phyloP scores from a whole-genome alignment of 1,284 basidiomycete species.

The Tilletia indica region DNA sequence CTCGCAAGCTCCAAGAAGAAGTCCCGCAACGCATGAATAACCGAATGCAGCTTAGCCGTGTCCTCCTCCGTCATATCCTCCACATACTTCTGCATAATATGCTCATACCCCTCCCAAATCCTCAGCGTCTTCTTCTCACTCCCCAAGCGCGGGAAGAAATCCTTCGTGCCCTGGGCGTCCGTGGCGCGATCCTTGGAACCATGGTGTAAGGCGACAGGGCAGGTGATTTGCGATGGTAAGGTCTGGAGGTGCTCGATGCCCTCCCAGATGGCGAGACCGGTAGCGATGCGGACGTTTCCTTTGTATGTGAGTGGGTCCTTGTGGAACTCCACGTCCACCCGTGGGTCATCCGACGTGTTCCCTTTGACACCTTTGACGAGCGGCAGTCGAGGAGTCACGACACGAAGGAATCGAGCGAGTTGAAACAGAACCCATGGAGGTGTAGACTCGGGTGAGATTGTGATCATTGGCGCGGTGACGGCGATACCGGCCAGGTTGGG shows the following conservation, averaged over 20 bases:
- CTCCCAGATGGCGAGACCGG: slow-evolving; percentile 59
- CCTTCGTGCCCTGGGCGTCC: slow-evolving; percentile 56
- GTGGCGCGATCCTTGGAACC: slow-evolving; percentile 60
- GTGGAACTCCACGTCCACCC: slow-evolving; percentile 53
- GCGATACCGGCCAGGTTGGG: slow-evolving; percentile 54
- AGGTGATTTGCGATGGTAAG: slow-evolving; percentile 51
- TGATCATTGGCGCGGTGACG: slow-evolving; percentile 59
- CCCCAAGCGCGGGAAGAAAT: slow-evolving; percentile 57
- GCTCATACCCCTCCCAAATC: slow-evolving; percentile 61
- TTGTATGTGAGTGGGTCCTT: slow-evolving; percentile 59
- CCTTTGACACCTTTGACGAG: slow-evolving; percentile 59
- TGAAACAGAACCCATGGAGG: slow-evolving; percentile 56
- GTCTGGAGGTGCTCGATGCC: slow-evolving; percentile 57
- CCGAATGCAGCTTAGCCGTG: background rate
- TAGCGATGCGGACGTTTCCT: slow-evolving; percentile 59
- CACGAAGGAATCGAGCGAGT: slow-evolving; percentile 55
- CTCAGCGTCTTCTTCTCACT: slow-evolving; percentile 57
- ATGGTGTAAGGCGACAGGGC: slow-evolving; percentile 60
- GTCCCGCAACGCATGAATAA: slow-evolving; percentile 14
- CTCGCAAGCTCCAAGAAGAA: slow-evolving; percentile 14
- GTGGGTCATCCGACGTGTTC: slow-evolving; percentile 61
- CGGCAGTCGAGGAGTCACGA: slow-evolving; percentile 58
- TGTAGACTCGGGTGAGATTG: slow-evolving; percentile 56
- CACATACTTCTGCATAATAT: slow-evolving; percentile 35
- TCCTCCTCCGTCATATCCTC: slow-evolving; percentile 15